Base-by-base conservation (phyloP, 371 early-diverging fungal genomes). In the Nematocida minor region DNA sequence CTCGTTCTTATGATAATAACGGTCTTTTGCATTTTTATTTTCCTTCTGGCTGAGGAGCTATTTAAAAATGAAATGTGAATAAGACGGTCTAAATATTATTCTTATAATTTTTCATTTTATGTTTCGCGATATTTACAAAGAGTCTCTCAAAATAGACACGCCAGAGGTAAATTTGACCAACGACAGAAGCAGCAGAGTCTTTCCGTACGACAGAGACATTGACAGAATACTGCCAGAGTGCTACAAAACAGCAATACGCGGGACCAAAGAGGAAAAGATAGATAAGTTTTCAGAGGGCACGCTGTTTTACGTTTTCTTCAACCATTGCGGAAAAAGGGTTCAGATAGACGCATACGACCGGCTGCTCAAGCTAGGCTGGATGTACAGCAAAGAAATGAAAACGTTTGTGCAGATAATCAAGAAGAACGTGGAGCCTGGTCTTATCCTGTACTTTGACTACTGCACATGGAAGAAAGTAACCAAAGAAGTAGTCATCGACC, bases 231-330 rank as follows among this genome's bases (percentile, higher is more conserved):
- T 74, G 7, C 77, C 77, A 27, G 77, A 74, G 11, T 74, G 67
- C 25, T 74, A 74, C 34, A 74, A 60, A 48, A 62, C 34, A 7
- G 47, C 48, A 40, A 74, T 62, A 34, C 31, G 77, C 9, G 66
- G 66, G 11, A 74, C 31, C 27, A 74, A 74, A 54, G 77, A 74
- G 34, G 77, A 74, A 22, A 74, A 74, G 34, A 25, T 74, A 16
- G 77, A 74, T 11, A 74, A 74, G 66, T 74, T 74, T 38, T 74
- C 77, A 31, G 77, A 74, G 44, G 77, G 77, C 0, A 74, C 77
- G 14, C 64, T 74, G 14, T 74, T 74, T 48, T 74, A 74, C 41
- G 77, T 74, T 18, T 74, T 74, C 36, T 74, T 74, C 55, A 62
- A 44, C 66, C 77, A 74, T 34, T 74, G 77, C 34, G 77, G 77